phyloP scores from a whole-genome alignment of 176 grass and related monocot species.

The Aegilops umbellulata region DNA sequence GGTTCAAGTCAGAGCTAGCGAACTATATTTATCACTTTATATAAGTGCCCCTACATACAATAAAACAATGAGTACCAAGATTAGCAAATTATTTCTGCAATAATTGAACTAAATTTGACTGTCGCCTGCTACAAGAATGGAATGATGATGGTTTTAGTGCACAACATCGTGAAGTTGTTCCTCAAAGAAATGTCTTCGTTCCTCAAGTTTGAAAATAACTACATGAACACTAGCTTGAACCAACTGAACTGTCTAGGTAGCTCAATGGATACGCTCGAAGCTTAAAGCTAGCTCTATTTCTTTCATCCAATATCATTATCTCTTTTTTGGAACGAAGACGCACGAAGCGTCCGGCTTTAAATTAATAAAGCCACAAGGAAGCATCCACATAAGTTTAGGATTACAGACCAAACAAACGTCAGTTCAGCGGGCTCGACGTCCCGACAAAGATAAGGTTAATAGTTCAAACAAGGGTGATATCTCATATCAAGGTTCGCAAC shows the following conservation, averaged over 20 bases:
- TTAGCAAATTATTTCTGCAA: neutral
- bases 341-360: too few relatives aligned
- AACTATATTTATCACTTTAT: neutral
- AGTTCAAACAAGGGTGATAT: too few relatives aligned
- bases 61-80: neutral
- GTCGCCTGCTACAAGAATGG: neutral
- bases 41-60: neutral
- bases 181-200: too few relatives aligned
- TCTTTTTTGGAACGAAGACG: neutral
- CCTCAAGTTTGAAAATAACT: neutral
- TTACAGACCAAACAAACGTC: too few relatives aligned
- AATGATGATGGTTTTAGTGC: neutral
- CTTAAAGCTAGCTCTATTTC: neutral
- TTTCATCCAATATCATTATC: neutral
- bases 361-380: too few relatives aligned
- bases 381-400: too few relatives aligned
- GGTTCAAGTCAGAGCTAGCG: neutral
- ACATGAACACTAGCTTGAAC: neutral
- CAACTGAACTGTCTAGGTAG: neutral
- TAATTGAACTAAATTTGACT: neutral
- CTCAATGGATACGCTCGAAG: neutral
- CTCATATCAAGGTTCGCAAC: too few relatives aligned
- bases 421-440: too few relatives aligned
- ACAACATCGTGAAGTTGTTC: too few relatives aligned
- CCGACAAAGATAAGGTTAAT: too few relatives aligned